These are phyloP conservation scores for Paraglomus occultum DNA, from an alignment of 192 early-diverging fungal species.

Conservation along the genomic window DNA sequence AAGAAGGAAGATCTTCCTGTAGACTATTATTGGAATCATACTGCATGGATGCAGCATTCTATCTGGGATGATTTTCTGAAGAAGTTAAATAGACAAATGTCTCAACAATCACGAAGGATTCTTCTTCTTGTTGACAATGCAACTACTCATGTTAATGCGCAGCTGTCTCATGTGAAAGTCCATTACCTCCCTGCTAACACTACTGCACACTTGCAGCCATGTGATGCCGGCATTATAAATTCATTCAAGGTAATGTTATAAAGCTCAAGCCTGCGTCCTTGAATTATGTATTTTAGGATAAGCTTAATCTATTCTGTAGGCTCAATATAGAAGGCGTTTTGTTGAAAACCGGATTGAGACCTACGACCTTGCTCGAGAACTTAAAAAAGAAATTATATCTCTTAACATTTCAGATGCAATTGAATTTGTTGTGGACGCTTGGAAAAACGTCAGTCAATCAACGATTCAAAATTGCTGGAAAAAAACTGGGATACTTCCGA, in stretches of 20 bases:
- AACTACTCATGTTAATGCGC: background rate
- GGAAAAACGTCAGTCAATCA: background rate
- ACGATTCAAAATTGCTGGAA: background rate
- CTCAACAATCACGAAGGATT: background rate
- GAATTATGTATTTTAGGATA: too few relatives aligned
- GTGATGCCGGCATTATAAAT: background rate
- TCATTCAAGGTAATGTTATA: conserved; percentile 13
- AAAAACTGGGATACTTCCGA: background rate
- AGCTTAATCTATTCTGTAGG: background rate
- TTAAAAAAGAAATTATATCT: background rate
- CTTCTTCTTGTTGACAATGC: background rate
- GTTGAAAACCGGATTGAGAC: background rate
- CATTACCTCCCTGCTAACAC: background rate
- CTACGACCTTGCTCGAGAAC: background rate
- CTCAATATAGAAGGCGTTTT: background rate
- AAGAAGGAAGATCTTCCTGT: too few relatives aligned
- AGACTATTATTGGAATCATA: conserved; percentile 6
- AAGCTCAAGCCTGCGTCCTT: too few relatives aligned
- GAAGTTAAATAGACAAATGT: background rate
- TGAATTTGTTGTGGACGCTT: background rate
- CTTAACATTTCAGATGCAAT: background rate
- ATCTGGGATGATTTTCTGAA: background rate
- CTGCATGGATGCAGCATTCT: background rate
- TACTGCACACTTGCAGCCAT: background rate
- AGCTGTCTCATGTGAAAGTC: background rate